A percentile compares a stretch with the other conserved stretches of the same genome.
phyloP scores from a whole-genome alignment of 1,284 basidiomycete genomes.

The Coniferiporia weirii region DNA sequence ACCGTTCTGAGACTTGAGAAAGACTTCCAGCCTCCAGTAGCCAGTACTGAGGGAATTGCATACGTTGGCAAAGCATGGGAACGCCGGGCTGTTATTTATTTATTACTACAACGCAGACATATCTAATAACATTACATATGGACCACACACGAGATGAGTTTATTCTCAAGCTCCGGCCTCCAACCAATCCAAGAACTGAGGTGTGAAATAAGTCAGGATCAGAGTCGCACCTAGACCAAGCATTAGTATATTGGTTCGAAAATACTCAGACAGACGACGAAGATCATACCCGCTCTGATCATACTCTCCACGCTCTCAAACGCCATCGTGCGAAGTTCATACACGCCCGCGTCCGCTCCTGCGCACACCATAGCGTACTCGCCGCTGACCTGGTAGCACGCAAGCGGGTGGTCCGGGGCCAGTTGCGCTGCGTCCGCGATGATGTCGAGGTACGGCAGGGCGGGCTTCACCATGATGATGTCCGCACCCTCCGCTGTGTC shows the following conservation, averaged over 20 bases:
- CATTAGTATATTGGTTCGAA: background rate
- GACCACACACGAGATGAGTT: no score
- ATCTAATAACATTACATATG: no score
- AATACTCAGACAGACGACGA: constrained; percentile 3
- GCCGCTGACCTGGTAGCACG: constrained; percentile 95
- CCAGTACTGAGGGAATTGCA: background rate
- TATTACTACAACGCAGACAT: no score
- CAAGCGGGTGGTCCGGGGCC: constrained; percentile 83
- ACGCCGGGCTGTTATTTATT: no score
- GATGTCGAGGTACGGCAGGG: constrained; percentile 94
- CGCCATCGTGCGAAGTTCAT: constrained; percentile 88
- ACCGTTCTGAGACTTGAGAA: no score
- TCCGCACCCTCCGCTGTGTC: constrained; percentile 95
- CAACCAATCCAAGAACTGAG: constrained; percentile 91
- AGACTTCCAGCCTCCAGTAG: no score
- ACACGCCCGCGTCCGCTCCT: constrained; percentile 89
- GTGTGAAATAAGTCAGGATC: constrained; percentile 93
- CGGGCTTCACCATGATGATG: constrained; percentile 98
- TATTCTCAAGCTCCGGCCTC: constrained; percentile 35
- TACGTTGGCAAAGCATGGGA: background rate
- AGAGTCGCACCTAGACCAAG: constrained; percentile 68
- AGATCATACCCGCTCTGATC: constrained; percentile 76
- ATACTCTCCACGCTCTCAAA: constrained; percentile 90
- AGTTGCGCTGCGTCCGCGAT: constrained; percentile 84
- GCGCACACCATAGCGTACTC: constrained; percentile 98